phyloP scores from a whole-genome alignment of 352 stramenopile species.

The Globisporangium viniferum region DNA sequence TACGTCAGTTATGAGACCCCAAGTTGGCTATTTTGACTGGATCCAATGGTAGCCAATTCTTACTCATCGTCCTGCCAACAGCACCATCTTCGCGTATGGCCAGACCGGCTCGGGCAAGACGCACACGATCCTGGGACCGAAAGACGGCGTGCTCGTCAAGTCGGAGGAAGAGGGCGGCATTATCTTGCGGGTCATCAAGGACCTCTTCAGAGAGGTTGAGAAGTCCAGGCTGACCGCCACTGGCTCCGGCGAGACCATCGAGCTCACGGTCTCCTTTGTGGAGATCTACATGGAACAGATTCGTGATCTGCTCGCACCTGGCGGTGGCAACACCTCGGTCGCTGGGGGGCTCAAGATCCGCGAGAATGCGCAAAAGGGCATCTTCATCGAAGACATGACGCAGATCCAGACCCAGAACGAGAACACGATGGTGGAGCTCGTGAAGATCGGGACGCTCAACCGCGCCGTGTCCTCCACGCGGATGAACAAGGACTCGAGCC shows the following conservation, averaged over 20 bases:
- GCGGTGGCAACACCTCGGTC: constrained; percentile 3
- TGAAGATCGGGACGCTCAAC: constrained; percentile 58
- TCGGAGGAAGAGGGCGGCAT: constrained; percentile 59
- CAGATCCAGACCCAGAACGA: constrained; percentile 36
- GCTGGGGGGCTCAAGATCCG: constrained; percentile 64
- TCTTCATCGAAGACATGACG: constrained; percentile 78
- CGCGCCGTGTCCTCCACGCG: constrained; percentile 69
- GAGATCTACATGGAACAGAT: constrained; percentile 91
- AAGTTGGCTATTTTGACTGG: neutral
- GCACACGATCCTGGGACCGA: constrained; percentile 71
- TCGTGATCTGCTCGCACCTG: constrained; percentile 51
- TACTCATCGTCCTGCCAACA: constrained; percentile 1
- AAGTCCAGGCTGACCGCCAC: constrained; percentile 16
- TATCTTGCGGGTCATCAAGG: constrained; percentile 56
- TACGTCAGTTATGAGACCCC: constrained; percentile 8
- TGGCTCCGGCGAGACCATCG: constrained; percentile 18
- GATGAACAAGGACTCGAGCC: constrained; percentile 91
- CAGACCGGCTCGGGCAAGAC: constrained; percentile 56
- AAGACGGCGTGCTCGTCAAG: constrained; percentile 55
- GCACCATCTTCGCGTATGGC: constrained; percentile 56
- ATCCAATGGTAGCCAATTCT: neutral
- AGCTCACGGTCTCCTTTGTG: constrained; percentile 71
- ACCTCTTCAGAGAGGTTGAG: constrained; percentile 42
- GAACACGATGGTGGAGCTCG: constrained; percentile 56
- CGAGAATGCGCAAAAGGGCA: constrained; percentile 57